A percentile compares a stretch with the other conserved stretches of the same genome.
Evolutionary conservation across 305 asterid genomes (phyloP).

Genomic region (Solanum hybrid): DNA sequence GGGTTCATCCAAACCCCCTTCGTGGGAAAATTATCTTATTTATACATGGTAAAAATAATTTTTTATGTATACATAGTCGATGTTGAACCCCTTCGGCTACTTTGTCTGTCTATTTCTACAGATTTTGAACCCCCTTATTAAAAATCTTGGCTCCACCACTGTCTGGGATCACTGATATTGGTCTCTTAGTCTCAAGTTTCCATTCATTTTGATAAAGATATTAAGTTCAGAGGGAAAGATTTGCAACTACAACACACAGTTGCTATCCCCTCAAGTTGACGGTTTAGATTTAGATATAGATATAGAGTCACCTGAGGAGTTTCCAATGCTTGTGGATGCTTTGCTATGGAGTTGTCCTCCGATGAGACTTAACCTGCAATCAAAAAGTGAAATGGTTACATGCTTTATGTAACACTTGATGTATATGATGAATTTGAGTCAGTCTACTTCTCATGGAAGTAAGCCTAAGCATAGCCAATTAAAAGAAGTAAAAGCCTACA

Average conservation of each 20-base stretch:
- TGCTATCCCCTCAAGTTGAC: background rate
- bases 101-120: too few relatives aligned
- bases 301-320: background rate
- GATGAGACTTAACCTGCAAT: background rate
- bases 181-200: too few relatives aligned
- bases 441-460: background rate
- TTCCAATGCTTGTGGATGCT: background rate
- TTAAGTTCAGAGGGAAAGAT: background rate
- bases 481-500: background rate
- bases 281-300: background rate
- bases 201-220: background rate
- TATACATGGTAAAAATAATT: too few relatives aligned
- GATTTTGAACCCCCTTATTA: too few relatives aligned
- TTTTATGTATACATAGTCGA: too few relatives aligned
- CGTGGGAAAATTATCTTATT: too few relatives aligned
- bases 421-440: background rate
- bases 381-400: background rate
- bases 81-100: too few relatives aligned
- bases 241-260: too few relatives aligned
- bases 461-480: background rate
- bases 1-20: too few relatives aligned
- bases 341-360: background rate
- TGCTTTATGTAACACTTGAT: background rate
- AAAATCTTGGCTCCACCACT: too few relatives aligned
- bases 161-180: too few relatives aligned